These are phyloP conservation scores for Apostasia shenzhenica DNA, from an alignment of 106 monocot genomes.

Conservation along the genomic window DNA sequence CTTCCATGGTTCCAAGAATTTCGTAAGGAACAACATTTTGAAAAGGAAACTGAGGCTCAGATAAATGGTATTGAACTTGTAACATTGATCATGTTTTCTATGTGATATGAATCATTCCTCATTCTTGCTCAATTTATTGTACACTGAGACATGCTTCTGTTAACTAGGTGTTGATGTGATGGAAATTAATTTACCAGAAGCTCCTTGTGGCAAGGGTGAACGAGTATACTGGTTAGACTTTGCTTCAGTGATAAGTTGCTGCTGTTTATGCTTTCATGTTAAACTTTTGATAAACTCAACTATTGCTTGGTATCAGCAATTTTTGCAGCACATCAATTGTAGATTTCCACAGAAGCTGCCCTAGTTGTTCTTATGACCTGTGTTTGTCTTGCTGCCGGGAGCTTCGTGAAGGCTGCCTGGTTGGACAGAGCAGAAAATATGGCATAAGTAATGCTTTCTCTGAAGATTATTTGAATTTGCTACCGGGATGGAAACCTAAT, in stretches of 20 bases:
- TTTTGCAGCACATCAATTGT: conserved; percentile 45
- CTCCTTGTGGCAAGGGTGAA: conserved; percentile 40
- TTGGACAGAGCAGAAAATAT: conserved; percentile 3
- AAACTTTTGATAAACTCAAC: background rate
- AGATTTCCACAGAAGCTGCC: conserved; percentile 41
- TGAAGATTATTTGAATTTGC: conserved; percentile 1
- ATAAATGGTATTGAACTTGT: conserved; percentile 34
- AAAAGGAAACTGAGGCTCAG: conserved; percentile 61
- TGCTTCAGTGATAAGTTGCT: background rate
- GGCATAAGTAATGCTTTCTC: background rate
- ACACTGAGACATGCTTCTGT: background rate
- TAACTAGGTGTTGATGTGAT: conserved; percentile 21
- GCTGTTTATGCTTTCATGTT: background rate
- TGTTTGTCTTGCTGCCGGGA: conserved; percentile 53
- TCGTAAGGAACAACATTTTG: conserved; percentile 34
- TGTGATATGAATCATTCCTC: background rate
- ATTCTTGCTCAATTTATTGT: background rate
- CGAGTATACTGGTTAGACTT: conserved; percentile 49
- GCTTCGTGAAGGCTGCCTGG: conserved; percentile 33
- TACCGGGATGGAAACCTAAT: conserved; percentile 9
- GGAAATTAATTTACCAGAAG: conserved; percentile 32
- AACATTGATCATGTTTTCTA: background rate
- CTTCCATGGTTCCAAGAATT: conserved; percentile 65
- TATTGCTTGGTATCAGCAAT: conserved; percentile 21
- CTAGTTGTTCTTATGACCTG: conserved; percentile 35